These are phyloP conservation scores for Neurospora africana DNA, from an alignment of 495 filamentous ascomycete species.

Conservation along the genomic window DNA sequence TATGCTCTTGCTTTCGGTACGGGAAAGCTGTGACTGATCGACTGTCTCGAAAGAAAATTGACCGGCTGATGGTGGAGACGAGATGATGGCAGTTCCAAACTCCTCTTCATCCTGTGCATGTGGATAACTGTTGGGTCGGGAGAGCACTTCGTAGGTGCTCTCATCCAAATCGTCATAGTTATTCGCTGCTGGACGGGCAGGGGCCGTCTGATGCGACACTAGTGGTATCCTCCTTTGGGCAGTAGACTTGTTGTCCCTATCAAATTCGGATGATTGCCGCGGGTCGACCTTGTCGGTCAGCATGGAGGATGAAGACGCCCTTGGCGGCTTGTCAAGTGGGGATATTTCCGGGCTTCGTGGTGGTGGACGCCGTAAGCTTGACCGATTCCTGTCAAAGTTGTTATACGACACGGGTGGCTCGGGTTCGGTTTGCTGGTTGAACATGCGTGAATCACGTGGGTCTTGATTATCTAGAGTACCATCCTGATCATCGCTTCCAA, in stretches of 20 bases:
- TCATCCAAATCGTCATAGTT: constrained; percentile 12
- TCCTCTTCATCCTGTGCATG: constrained; percentile 24
- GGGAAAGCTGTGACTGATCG: constrained; percentile 10
- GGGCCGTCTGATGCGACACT: constrained; percentile 28
- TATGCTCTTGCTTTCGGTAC: constrained; percentile 10
- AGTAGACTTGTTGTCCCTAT: constrained; percentile 11
- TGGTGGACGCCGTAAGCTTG: constrained; percentile 10
- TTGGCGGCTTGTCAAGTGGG: constrained; percentile 13
- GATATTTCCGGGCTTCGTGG: constrained; percentile 17
- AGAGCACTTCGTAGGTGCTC: constrained; percentile 30
- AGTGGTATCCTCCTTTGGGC: constrained; percentile 13
- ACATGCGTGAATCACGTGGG: not conserved
- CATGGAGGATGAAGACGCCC: constrained; percentile 13
- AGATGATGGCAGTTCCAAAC: constrained; percentile 19
- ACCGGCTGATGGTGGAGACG: constrained; percentile 25
- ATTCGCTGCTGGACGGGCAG: constrained; percentile 11
- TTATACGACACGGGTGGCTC: not conserved
- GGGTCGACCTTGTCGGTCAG: constrained; percentile 9
- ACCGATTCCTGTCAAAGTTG: not conserved
- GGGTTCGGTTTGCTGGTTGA: not conserved
- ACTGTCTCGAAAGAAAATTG: constrained; percentile 25
- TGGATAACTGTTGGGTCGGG: constrained; percentile 32
- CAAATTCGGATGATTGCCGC: constrained; percentile 26
- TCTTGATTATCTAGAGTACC: constrained; percentile 6
- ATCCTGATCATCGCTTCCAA: constrained; percentile 36